Evolutionary conservation across 1,139 yeast species (phyloP).

Genomic region (Geotrichum carabidarum): DNA sequence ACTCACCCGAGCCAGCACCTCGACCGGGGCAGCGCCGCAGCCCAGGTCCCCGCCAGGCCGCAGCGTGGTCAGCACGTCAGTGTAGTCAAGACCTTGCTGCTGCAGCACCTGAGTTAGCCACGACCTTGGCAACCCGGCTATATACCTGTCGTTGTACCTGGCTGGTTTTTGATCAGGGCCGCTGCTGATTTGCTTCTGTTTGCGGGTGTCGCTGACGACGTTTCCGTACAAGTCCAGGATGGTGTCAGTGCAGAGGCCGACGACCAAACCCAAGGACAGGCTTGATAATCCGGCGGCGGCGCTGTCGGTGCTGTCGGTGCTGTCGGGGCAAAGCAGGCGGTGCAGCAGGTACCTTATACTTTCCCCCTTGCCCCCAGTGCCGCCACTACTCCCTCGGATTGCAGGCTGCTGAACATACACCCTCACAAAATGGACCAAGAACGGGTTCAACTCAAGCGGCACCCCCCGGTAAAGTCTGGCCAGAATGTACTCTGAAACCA

Average conservation of each 20-base stretch:
- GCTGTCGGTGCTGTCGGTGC: background rate
- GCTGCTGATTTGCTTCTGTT: background rate
- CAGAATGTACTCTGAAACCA: slow-evolving; percentile 13
- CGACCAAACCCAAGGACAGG: slow-evolving; percentile 3
- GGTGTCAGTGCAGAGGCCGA: slow-evolving; percentile 4
- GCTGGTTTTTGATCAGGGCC: background rate
- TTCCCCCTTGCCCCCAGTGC: background rate
- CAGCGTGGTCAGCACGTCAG: background rate
- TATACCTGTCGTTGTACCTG: slow-evolving; percentile 1
- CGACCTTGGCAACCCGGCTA: slow-evolving; percentile 1
- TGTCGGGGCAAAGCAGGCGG: background rate
- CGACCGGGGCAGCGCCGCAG: background rate
- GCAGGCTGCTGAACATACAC: slow-evolving; percentile 2
- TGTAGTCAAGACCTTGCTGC: slow-evolving; percentile 3
- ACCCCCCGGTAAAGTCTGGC: slow-evolving; percentile 9
- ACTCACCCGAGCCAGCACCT: background rate
- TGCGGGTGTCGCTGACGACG: background rate
- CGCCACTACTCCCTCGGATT: background rate
- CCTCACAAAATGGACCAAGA: slow-evolving; percentile 13
- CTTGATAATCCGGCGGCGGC: slow-evolving; percentile 5
- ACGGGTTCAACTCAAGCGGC: slow-evolving; percentile 5
- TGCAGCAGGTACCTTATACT: background rate
- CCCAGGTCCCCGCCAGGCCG: slow-evolving; percentile 3
- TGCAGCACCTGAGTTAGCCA: slow-evolving; percentile 3
- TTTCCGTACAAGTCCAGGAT: slow-evolving; percentile 10